Base-by-base conservation (phyloP, 2,329 filamentous ascomycete species). In the Aureobasidium sp. region DNA sequence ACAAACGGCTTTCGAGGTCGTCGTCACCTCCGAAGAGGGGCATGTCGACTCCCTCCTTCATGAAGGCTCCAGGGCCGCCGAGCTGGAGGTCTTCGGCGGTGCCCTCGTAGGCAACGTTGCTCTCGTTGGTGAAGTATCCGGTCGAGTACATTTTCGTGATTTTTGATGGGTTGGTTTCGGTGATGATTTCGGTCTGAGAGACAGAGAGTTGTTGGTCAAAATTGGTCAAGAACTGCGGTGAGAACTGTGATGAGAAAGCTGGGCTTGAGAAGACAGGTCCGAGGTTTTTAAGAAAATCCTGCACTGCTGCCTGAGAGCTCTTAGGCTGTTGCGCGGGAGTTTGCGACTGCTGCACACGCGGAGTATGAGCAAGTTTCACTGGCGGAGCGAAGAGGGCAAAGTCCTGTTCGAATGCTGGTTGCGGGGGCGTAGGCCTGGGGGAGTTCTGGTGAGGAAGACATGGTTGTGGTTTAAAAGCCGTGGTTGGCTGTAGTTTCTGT, bases 401-500 rank as follows among this genome's bases (percentile, higher is more conserved):
- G 86, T 91, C 88, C 81, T 87, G 74, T 62, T 71, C 74, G 75
- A 77, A 78, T 70, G 72, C 73, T 69, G 73, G 73, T 72, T 58
- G 55, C 29, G 75, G 71, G 69, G 80, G 78, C 74, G 77, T 80
- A 78, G 77, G 75, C 77, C 72, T 76, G 74, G 73, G 75, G 76
- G 75, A 70, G 72, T 78, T 71, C 75, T 78, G 74, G 77, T 78
- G 75, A 84, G 87, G 84, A 86, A 82, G 87, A 89, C 89, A 92
- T 92, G 82, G 71, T 91, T 85, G 84, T 73, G 78, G 75, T 75
- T 77, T 74, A 76, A 85, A 84, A 89, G 88, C 88, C 88, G 88
- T 91, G 83, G 82, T 91, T 87, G 87, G 87, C 86, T 89, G 74
- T 81, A 83, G 69, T 76, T 79, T 61, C 52, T 48, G 45, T 41